phyloP scores from a whole-genome alignment of 2,329 filamentous ascomycete species.

The Paecilomyces sp. region DNA sequence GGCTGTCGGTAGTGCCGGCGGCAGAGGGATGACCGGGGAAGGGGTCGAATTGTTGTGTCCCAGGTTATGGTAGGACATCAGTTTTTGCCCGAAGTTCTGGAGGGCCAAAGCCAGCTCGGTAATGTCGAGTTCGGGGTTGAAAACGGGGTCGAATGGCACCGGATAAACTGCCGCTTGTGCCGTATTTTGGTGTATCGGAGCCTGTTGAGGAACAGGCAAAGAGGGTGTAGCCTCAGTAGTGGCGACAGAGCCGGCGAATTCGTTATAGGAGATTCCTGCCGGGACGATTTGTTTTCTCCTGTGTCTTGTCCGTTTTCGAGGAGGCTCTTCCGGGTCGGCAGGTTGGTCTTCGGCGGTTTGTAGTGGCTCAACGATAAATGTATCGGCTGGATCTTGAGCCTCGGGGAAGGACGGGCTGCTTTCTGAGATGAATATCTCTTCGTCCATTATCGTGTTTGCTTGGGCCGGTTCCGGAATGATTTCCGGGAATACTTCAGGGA shows the following conservation, averaged over 20 bases:
- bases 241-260: not conserved
- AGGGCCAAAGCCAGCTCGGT: not conserved
- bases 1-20: not conserved
- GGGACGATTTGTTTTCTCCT: constrained; percentile 1
- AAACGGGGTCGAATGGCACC: not conserved
- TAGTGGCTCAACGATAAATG: not conserved
- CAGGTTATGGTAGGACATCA: not conserved
- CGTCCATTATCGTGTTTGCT: too few relatives aligned
- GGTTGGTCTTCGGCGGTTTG: not conserved
- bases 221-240: not conserved
- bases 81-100: not conserved
- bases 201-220: not conserved
- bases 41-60: not conserved
- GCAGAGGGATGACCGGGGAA: not conserved
- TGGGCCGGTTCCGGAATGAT: too few relatives aligned
- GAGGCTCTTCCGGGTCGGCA: not conserved
- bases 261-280: not conserved
- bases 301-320: not conserved
- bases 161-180: not conserved
- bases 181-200: not conserved
- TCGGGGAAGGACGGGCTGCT: not conserved
- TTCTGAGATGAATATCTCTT: not conserved
- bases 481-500: too few relatives aligned
- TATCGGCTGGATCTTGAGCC: not conserved
- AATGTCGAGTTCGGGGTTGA: not conserved